Conservation (phyloP, 352 stramenopile species). For the Blastocystis sp. region DNA sequence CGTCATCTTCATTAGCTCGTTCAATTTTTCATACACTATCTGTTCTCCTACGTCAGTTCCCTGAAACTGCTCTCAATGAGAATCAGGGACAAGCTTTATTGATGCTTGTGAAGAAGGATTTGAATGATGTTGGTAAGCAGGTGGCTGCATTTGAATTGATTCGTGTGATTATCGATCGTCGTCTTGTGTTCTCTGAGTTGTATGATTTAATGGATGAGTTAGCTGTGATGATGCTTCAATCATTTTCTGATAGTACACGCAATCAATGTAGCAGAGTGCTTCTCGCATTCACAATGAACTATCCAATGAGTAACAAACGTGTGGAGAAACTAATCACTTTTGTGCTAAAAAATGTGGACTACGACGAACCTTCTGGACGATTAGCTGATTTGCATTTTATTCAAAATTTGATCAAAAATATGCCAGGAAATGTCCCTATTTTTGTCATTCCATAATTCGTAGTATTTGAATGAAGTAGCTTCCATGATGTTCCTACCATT, state of each 20-base stretch:
- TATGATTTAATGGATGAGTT: constrained; percentile 81
- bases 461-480: constrained; percentile 70
- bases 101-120: constrained; percentile 75
- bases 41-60: neutral
- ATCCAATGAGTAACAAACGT: constrained; percentile 76
- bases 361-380: constrained; percentile 76
- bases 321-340: constrained; percentile 78
- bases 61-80: neutral
- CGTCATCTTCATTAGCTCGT: neutral
- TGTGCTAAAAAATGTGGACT: constrained; percentile 78
- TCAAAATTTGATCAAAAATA: constrained; percentile 72
- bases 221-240: constrained; percentile 77
- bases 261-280: constrained; percentile 76
- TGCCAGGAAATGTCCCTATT: constrained; percentile 73
- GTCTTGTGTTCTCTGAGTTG: constrained; percentile 76
- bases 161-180: constrained; percentile 72
- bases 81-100: constrained; percentile 69
- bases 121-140: constrained; percentile 77
- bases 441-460: neutral
- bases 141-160: constrained; percentile 78
- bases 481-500: constrained; percentile 79
- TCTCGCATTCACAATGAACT: constrained; percentile 79
- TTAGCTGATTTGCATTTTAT: constrained; percentile 75
- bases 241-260: constrained; percentile 72
- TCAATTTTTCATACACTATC: constrained; percentile 54